These are phyloP conservation scores for Xanthoconium stramineum DNA, from an alignment of 768 basidiomycete genomes.

Conservation along the genomic window DNA sequence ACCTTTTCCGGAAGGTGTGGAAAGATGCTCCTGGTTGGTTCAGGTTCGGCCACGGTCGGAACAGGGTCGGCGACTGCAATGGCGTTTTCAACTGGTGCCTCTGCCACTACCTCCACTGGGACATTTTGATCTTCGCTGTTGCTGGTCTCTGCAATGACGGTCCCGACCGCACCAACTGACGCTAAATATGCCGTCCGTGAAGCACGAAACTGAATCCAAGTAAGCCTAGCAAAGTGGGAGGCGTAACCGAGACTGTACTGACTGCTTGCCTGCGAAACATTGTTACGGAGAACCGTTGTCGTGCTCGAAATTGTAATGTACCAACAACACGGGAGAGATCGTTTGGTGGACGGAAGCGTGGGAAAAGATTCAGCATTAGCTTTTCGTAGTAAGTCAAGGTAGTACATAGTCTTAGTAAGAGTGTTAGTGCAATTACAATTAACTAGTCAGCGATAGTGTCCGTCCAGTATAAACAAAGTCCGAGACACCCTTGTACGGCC, in stretches of 20 bases:
- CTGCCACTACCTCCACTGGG: background rate
- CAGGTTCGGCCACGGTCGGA: constrained; percentile 5
- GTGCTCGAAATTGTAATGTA: background rate
- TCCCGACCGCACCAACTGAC: constrained; percentile 16
- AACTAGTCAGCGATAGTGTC: background rate
- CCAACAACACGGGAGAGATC: constrained; percentile 1
- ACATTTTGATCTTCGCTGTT: constrained; percentile 2
- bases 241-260: background rate
- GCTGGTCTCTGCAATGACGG: constrained; percentile 13
- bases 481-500: background rate
- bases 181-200: constrained; percentile 24
- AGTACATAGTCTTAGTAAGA: background rate
- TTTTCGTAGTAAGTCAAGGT: background rate
- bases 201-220: constrained; percentile 18
- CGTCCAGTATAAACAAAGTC: background rate
- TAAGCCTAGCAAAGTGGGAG: background rate
- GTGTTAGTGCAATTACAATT: background rate
- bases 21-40: constrained; percentile 12
- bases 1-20: constrained; percentile 28
- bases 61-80: background rate
- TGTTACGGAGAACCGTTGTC: background rate
- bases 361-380: background rate
- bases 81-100: background rate
- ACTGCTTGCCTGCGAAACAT: constrained; percentile 29
- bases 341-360: constrained; percentile 19